Percentiles rank a stretch among this genome's conserved stretches.
phyloP scores from a whole-genome alignment of 2,329 filamentous ascomycete species.

The Lasiodiplodia gonubiensis region DNA sequence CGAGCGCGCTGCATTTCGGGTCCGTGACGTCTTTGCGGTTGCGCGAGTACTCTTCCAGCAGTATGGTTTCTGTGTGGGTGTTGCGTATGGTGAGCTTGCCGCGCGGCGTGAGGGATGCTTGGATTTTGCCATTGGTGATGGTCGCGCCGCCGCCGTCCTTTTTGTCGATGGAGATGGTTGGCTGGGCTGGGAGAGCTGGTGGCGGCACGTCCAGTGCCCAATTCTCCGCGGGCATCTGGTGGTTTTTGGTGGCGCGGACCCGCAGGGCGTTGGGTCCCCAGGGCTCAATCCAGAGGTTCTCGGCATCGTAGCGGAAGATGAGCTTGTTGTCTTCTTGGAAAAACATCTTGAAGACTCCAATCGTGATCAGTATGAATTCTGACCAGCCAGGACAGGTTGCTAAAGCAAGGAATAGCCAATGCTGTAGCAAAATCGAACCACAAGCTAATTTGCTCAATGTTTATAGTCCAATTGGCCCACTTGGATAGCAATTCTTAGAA shows the following conservation, averaged over 20 bases:
- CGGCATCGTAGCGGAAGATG: conserved; percentile 63
- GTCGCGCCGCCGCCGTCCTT: conserved; percentile 40
- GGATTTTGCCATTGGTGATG: conserved; percentile 57
- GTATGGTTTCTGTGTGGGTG: conserved; percentile 43
- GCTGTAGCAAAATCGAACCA: background rate
- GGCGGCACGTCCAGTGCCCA: conserved; percentile 36
- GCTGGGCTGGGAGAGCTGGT: background rate
- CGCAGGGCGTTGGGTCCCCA: conserved; percentile 58
- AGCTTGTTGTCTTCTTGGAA: conserved; percentile 61
- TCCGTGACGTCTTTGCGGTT: conserved; percentile 58
- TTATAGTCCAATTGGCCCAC: background rate
- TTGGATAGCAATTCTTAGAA: background rate
- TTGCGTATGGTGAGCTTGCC: conserved; percentile 60
- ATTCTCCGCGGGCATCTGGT: conserved; percentile 36
- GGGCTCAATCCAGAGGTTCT: conserved; percentile 55
- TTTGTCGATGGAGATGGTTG: conserved; percentile 28
- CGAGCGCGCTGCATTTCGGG: conserved; percentile 64
- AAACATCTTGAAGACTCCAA: conserved; percentile 35
- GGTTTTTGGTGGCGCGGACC: conserved; percentile 53
- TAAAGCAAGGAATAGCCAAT: background rate
- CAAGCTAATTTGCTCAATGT: background rate
- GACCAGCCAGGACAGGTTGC: background rate
- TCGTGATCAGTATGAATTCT: too few species aligned
- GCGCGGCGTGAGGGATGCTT: conserved; percentile 52
- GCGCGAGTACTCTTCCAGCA: conserved; percentile 62